A percentile compares a stretch with the other conserved stretches of the same genome.
phyloP scores from a whole-genome alignment of 148 eudicot genomes.

The Diospyros kaki region DNA sequence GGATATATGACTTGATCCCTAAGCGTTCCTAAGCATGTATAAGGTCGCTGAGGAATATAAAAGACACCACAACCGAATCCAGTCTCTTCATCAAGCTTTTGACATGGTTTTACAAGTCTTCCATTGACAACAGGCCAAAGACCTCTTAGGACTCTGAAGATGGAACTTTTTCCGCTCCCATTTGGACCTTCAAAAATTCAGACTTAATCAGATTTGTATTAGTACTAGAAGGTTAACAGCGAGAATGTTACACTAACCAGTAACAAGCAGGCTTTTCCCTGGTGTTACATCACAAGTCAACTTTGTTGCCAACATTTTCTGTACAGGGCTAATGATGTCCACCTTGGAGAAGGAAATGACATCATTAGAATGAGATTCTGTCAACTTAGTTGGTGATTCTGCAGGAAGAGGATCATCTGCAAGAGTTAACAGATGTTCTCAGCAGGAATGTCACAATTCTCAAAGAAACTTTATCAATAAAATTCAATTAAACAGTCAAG shows the following conservation, averaged over 20 bases:
- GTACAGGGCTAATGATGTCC: slow-evolving; percentile 79
- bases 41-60: slow-evolving; percentile 88
- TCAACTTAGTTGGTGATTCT: slow-evolving; percentile 28
- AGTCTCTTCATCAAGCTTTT: slow-evolving; percentile 43
- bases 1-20: slow-evolving; percentile 97
- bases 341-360: slow-evolving; percentile 72
- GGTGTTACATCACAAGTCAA: slow-evolving; percentile 68
- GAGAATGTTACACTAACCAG: slow-evolving; percentile 53
- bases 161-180: slow-evolving; percentile 97
- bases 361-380: slow-evolving; percentile 33
- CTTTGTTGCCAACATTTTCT: slow-evolving; percentile 70
- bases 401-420: slow-evolving; percentile 44
- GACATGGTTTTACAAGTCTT: slow-evolving; percentile 56
- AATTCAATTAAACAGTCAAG: no score
- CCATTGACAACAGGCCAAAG: slow-evolving; percentile 90
- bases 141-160: slow-evolving; percentile 91
- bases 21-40: slow-evolving; percentile 90
- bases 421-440: slow-evolving; percentile 20
- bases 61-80: slow-evolving; percentile 67
- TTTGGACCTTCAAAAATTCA: slow-evolving; percentile 70
- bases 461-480: background rate
- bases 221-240: background rate
- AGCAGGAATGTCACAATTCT: slow-evolving; percentile 17
- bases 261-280: slow-evolving; percentile 87
- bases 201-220: slow-evolving; percentile 11